Percentiles rank a stretch among this genome's conserved stretches.
Evolutionary conservation across 352 stramenopile species (phyloP).

Genomic region (Blastocystis sp.): DNA sequence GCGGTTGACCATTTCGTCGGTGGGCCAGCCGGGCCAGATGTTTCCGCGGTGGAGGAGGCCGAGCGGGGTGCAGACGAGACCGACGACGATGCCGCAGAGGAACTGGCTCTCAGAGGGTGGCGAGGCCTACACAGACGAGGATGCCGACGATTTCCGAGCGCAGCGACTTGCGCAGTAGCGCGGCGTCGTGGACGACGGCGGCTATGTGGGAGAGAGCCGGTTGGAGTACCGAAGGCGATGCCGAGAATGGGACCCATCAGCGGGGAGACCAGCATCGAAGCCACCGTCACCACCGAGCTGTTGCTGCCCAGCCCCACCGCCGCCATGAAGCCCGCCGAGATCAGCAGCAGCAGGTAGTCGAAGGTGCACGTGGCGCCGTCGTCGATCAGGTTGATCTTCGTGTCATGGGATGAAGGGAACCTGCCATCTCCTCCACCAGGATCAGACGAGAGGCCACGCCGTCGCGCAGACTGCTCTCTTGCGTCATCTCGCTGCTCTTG

Average conservation of each 20-base stretch:
- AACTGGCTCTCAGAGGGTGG: conserved; percentile 1
- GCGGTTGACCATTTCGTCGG: conserved; percentile 64
- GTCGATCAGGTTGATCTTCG: conserved; percentile 54
- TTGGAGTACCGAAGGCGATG: conserved; percentile 64
- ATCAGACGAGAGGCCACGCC: background rate
- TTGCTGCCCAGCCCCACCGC: conserved; percentile 66
- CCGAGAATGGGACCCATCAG: conserved; percentile 68
- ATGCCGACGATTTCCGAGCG: conserved; percentile 65
- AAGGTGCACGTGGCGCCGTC: conserved; percentile 61
- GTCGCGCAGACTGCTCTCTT: background rate
- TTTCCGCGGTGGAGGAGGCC: background rate
- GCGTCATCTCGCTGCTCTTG: background rate
- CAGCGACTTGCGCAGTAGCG: conserved; percentile 62
- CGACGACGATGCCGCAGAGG: conserved; percentile 62
- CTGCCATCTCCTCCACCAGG: background rate
- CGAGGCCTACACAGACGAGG: conserved; percentile 21
- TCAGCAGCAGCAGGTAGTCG: conserved; percentile 66
- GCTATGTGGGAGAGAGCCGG: background rate
- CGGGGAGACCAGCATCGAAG: conserved; percentile 64
- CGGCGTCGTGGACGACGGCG: conserved; percentile 62
- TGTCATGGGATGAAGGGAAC: background rate
- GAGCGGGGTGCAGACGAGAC: conserved; percentile 54
- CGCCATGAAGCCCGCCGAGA: conserved; percentile 65
- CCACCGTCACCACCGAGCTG: conserved; percentile 65
- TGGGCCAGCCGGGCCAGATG: conserved; percentile 58